Evolutionary conservation across 768 basidiomycete genomes (phyloP).

Genomic region (Strobilomyces confusus): DNA sequence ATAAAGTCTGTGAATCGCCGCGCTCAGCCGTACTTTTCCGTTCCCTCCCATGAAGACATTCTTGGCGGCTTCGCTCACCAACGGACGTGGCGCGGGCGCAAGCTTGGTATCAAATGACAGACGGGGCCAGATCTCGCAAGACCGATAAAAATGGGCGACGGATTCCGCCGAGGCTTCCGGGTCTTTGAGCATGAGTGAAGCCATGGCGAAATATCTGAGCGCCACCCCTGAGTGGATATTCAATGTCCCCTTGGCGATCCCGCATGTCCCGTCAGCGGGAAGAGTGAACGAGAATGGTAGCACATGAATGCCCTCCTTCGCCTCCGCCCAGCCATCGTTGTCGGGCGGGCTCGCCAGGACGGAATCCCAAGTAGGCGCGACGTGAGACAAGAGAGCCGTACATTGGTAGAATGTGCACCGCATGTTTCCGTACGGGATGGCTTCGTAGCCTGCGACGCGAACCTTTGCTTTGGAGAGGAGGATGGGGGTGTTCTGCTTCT

Average conservation of each 20-base stretch:
- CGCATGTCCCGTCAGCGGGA: slow-evolving; percentile 49
- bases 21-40: slow-evolving; percentile 62
- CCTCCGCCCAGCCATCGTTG: slow-evolving; percentile 58
- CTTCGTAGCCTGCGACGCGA: slow-evolving; percentile 83
- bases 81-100: slow-evolving; percentile 52
- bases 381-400: slow-evolving; percentile 49
- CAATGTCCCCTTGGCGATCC: slow-evolving; percentile 56
- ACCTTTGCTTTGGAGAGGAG: slow-evolving; percentile 73
- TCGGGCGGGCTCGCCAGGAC: slow-evolving; percentile 47
- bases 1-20: slow-evolving; percentile 60
- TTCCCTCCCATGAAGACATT: slow-evolving; percentile 58
- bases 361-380: slow-evolving; percentile 42
- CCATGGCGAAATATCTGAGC: slow-evolving; percentile 78
- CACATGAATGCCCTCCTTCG: slow-evolving; percentile 60
- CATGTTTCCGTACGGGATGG: slow-evolving; percentile 49
- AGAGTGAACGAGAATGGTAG: slow-evolving; percentile 74
- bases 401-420: slow-evolving; percentile 82
- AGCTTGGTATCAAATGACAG: slow-evolving; percentile 60
- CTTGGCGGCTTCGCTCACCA: slow-evolving; percentile 54
- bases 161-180: slow-evolving; percentile 54
- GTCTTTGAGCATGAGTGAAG: slow-evolving; percentile 74
- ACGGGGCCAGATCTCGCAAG: slow-evolving; percentile 76
- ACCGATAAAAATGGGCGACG: slow-evolving; percentile 87
- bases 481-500: slow-evolving; percentile 47
- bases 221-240: slow-evolving; percentile 53